Evolutionary conservation across 495 filamentous ascomycete species (phyloP).

Genomic region (Tuber calosporum): DNA sequence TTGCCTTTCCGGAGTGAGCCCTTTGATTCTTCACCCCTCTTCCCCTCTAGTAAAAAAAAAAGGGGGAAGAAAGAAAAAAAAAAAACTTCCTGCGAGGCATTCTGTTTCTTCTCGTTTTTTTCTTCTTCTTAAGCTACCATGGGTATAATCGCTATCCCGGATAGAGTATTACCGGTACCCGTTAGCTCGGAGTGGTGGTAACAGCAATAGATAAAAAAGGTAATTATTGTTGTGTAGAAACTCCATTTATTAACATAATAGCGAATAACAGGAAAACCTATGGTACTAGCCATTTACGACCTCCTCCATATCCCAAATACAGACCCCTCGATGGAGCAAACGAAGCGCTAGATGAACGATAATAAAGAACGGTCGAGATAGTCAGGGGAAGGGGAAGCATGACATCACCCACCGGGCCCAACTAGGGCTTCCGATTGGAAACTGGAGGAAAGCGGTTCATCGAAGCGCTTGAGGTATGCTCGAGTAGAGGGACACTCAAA

Average conservation of each 20-base stretch:
- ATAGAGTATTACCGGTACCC: not conserved
- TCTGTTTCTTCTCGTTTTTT: too few relatives aligned
- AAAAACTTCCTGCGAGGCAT: too few relatives aligned
- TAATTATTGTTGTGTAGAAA: not conserved
- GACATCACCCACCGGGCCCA: not conserved
- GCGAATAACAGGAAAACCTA: not conserved
- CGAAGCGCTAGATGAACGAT: not conserved
- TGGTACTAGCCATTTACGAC: not conserved
- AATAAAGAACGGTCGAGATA: not conserved
- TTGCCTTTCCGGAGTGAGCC: not conserved
- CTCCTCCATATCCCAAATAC: not conserved
- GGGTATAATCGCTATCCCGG: not conserved
- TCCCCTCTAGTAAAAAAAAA: too few relatives aligned
- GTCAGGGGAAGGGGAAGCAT: not conserved
- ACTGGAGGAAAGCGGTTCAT: not conserved
- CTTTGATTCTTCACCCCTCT: not conserved
- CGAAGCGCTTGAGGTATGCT: not conserved
- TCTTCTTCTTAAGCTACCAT: not conserved
- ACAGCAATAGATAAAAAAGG: not conserved
- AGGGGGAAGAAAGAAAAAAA: too few relatives aligned
- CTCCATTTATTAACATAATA: not conserved
- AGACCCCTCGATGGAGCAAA: not conserved
- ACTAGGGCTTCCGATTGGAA: not conserved
- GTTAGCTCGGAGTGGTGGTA: too few relatives aligned
- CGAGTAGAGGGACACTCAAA: not conserved